Evolutionary conservation across 371 early-diverging fungal species (phyloP), one percentile per base, ranked within the genome.

Genomic region (Catenaria anguillulae): DNA sequence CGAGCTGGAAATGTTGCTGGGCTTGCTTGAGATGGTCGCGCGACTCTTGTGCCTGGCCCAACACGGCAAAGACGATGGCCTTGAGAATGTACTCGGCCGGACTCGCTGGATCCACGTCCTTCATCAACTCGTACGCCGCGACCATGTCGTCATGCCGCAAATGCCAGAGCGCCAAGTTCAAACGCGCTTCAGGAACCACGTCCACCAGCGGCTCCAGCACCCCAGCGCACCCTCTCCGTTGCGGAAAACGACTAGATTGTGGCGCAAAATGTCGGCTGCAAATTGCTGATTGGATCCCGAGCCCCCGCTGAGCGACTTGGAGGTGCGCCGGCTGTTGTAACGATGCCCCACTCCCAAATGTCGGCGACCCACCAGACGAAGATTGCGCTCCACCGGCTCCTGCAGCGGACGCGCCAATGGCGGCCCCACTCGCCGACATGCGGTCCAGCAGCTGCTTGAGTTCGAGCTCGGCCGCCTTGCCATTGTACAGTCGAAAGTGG

Each of bases 1-100:
- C 79, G 5, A 77, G 70, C 66, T 79, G 77, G 56, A 79, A 79
- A 61, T 74, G 77, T 62, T 79, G 77, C 65, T 79, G 77, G 4
- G 79, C 77, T 40, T 73, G 73, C 61, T 77, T 76, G n/a, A 79
- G 64, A 58, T 77, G 75, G 55, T 79, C 79, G n/a, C 75, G 65
- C 12, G 75, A 75, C 48, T 76, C 77, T 46, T 72, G 73, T 33
- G 71, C 75, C 64, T 79, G 79, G 19, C 77, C 77, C 6, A 76
- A 56, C 4, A 69, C 71, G 4, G 77, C 77, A 56, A 77, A 73
- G 8, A 74, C 75, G 58, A 79, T 75, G 17, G 75, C 79, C 64
- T 79, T 79, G 35, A 79, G 65, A 50, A 79, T 77, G 60, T 50
- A 52, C 36, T 43, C 74, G 67, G 76, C 75, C 15, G 77, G 76